Percentiles rank a stretch among this genome's conserved stretches.
Conservation (phyloP, 805 yeast genomes). For the Spathaspora arborariae region DNA sequence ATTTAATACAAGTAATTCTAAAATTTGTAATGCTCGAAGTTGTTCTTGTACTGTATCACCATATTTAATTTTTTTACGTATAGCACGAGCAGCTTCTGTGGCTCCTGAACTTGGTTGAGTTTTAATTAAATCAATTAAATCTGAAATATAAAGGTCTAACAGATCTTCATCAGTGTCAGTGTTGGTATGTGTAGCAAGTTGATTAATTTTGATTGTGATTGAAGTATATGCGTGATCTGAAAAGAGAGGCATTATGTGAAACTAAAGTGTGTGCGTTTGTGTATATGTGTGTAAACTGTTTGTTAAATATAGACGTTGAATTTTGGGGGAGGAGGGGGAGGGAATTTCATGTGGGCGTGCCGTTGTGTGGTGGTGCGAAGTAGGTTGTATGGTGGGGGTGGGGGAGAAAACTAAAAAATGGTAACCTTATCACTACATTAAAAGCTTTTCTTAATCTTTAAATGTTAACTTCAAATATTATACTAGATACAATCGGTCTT, state of each 20-base stretch:
- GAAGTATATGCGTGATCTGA: constrained; percentile 64
- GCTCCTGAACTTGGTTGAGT: constrained; percentile 35
- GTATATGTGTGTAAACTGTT: too few species aligned
- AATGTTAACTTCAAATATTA: too few species aligned
- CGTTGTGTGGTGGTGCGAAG: too few species aligned
- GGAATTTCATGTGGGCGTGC: too few species aligned
- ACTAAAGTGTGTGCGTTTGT: too few species aligned
- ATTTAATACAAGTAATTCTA: constrained; percentile 38
- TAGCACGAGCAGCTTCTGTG: constrained; percentile 84
- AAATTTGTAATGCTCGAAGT: constrained; percentile 51
- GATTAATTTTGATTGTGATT: constrained; percentile 61
- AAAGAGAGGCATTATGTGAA: constrained; percentile 21
- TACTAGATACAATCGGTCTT: too few species aligned
- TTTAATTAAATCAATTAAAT: constrained; percentile 50
- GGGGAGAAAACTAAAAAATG: too few species aligned
- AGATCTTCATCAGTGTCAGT: constrained; percentile 36
- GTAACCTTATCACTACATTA: too few species aligned
- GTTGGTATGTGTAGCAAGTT: constrained; percentile 42
- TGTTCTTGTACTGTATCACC: constrained; percentile 63
- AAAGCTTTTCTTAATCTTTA: too few species aligned
- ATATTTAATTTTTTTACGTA: constrained; percentile 84
- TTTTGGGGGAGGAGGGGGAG: too few species aligned
- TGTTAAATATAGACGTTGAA: too few species aligned
- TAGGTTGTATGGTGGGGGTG: too few species aligned
- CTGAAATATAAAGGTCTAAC: constrained; percentile 48